A percentile compares a stretch with the other conserved stretches of the same genome.
Evolutionary conservation across 2,329 filamentous ascomycete species (phyloP).

Genomic region (Alternaria sp.): DNA sequence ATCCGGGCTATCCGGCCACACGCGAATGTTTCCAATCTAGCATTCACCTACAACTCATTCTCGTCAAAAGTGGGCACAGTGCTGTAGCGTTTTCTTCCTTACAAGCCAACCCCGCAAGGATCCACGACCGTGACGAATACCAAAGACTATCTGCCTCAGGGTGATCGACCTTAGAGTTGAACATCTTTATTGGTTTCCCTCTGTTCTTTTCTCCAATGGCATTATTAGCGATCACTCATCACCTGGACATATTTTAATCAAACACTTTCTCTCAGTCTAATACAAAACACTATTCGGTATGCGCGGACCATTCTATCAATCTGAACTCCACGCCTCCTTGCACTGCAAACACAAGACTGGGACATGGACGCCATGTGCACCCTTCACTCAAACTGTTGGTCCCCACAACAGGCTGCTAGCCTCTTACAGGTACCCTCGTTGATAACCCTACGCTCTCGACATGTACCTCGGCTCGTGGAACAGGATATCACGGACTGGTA

Average conservation of each 20-base stretch:
- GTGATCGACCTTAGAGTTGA: constrained; percentile 51
- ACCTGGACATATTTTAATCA: constrained; percentile 30
- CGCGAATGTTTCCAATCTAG: constrained; percentile 28
- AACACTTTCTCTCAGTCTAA: constrained; percentile 23
- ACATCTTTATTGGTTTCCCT: constrained; percentile 42
- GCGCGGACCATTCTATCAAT: constrained; percentile 29
- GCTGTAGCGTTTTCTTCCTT: constrained; percentile 36
- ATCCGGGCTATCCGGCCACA: constrained; percentile 27
- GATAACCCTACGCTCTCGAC: background rate
- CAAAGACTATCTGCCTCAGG: constrained; percentile 53
- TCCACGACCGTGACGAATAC: constrained; percentile 49
- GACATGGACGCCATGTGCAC: background rate
- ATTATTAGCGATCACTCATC: constrained; percentile 17
- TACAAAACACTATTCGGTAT: constrained; percentile 47
- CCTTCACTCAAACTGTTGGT: background rate
- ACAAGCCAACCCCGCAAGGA: constrained; percentile 39
- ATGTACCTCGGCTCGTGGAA: constrained; percentile 6
- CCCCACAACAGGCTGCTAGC: background rate
- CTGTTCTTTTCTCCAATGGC: constrained; percentile 16
- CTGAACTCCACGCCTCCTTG: background rate
- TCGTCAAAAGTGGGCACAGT: constrained; percentile 32
- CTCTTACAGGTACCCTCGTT: background rate
- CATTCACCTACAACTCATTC: constrained; percentile 31
- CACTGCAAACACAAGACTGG: background rate
- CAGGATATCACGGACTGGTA: background rate